phyloP scores from a whole-genome alignment of 2,329 filamentous ascomycete genomes.

The Cladosporium sp. region DNA sequence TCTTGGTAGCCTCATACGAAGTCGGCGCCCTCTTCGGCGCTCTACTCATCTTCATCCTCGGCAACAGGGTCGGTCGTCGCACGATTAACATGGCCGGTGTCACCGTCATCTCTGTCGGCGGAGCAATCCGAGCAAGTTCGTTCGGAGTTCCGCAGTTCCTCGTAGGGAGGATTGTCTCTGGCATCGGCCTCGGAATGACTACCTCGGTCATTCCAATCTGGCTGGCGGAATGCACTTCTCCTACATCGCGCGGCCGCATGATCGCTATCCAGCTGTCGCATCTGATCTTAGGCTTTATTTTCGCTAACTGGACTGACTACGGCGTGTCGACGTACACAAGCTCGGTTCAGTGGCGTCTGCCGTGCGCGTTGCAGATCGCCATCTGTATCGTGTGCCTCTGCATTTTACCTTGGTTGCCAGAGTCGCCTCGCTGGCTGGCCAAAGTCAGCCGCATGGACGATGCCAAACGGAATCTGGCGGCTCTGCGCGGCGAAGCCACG shows the following conservation, averaged over 20 bases:
- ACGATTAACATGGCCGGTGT: neutral
- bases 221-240: neutral
- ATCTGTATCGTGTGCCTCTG: neutral
- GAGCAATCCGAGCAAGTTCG: neutral
- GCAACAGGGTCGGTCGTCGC: neutral
- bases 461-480: neutral
- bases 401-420: neutral
- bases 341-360: neutral
- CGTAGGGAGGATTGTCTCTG: neutral
- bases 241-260: neutral
- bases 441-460: neutral
- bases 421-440: neutral
- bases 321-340: neutral
- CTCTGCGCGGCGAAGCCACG: neutral
- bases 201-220: neutral
- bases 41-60: neutral
- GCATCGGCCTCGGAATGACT: neutral
- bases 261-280: neutral
- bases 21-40: neutral
- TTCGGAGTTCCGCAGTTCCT: neutral
- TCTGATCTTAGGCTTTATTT: neutral
- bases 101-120: neutral
- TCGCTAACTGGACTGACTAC: neutral
- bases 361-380: neutral
- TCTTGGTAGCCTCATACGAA: neutral